A percentile compares a stretch with the other conserved stretches of the same genome.
phyloP scores from a whole-genome alignment of 345 rosid genomes.

The Euclidium syriacum region DNA sequence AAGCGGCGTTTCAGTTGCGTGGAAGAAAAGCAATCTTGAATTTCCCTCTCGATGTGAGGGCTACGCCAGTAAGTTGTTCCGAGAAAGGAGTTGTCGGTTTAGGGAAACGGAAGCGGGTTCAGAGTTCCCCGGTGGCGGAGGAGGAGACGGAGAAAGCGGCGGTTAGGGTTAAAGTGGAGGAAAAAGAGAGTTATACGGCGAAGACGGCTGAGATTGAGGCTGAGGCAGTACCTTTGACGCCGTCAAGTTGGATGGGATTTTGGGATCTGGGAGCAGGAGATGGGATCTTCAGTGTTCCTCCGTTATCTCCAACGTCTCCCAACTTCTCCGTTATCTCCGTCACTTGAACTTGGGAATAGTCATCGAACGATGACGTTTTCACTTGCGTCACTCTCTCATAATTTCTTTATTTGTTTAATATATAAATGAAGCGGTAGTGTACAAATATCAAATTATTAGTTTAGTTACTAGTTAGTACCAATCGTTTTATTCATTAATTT shows the following conservation, averaged over 20 bases:
- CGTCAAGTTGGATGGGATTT: conserved; percentile 84
- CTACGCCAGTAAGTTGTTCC: conserved; percentile 4
- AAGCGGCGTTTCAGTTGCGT: conserved; percentile 75
- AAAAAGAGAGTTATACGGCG: conserved; percentile 26
- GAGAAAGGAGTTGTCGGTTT: conserved; percentile 3
- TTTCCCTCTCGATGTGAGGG: conserved; percentile 75
- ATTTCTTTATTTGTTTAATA: conserved; percentile 10
- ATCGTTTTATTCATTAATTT: conserved; percentile 24
- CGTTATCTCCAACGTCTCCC: conserved; percentile 81
- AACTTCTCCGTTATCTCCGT: conserved; percentile 36
- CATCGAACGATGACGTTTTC: conserved; percentile 30
- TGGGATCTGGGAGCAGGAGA: conserved; percentile 71
- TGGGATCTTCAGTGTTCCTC: conserved; percentile 74
- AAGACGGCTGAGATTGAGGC: conserved; percentile 12
- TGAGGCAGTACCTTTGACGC: conserved; percentile 59
- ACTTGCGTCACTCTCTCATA: conserved; percentile 20
- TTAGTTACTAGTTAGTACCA: conserved; percentile 9
- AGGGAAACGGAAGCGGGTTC: conserved; percentile 25
- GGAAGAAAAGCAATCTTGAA: conserved; percentile 89
- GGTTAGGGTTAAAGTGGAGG: conserved; percentile 37
- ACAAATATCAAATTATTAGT: conserved; percentile 23
- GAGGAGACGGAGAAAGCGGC: background rate
- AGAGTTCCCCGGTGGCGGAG: background rate
- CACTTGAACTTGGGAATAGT: conserved; percentile 15
- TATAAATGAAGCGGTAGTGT: conserved; percentile 10